These are phyloP conservation scores for Solanum hybrid DNA, from an alignment of 305 asterid genomes.

Conservation along the genomic window DNA sequence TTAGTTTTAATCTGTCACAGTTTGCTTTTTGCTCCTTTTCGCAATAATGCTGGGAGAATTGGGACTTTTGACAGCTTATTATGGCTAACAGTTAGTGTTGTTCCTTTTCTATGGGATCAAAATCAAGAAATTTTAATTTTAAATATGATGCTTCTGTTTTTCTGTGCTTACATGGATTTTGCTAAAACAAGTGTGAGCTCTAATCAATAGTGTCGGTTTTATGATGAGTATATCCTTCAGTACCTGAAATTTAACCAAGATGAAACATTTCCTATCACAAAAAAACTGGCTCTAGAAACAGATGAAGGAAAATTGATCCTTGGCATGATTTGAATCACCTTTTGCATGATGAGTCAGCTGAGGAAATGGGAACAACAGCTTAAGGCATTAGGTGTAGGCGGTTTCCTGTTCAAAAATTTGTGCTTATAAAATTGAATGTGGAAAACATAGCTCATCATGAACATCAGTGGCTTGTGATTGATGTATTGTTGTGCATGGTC, in stretches of 20 bases:
- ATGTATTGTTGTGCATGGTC: background rate
- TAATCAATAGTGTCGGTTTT: background rate
- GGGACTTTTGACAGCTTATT: background rate
- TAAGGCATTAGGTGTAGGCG: background rate
- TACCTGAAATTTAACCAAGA: constrained; percentile 2
- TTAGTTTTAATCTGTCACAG: fast-evolving
- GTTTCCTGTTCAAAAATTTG: background rate
- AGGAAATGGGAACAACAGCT: background rate
- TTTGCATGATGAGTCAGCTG: background rate
- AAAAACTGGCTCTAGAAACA: background rate
- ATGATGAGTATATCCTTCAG: background rate
- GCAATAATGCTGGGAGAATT: background rate
- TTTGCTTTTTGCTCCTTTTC: background rate
- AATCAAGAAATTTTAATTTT: background rate
- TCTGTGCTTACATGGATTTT: background rate
- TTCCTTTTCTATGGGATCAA: background rate
- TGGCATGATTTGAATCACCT: background rate
- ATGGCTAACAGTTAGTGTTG: background rate
- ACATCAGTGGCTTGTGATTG: background rate
- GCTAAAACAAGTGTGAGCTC: background rate
- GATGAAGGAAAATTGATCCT: background rate
- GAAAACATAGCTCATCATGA: background rate
- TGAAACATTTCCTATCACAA: background rate
- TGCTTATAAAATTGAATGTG: background rate
- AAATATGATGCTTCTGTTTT: background rate